Base-by-base conservation (phyloP, 2,329 filamentous ascomycete species). In the Sporothrix euskadiensis region DNA sequence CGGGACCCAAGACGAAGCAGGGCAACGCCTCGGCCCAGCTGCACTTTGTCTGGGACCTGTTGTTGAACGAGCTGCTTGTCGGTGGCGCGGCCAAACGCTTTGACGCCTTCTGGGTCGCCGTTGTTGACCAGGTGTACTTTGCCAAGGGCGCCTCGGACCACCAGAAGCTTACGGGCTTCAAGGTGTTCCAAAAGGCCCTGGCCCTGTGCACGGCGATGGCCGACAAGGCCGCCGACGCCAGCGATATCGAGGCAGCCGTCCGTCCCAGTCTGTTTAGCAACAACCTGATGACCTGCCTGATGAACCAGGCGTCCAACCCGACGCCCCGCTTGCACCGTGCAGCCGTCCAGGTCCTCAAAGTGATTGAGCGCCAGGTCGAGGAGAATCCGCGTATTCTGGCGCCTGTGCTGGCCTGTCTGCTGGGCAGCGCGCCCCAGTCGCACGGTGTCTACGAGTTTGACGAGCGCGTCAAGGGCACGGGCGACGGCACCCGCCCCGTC, bases 91-190 rank as follows among this genome's bases (percentile, higher is more conserved):
- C 57, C 7, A 59, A 72, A 47, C 71, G 73, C 26, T 73, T 76
- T n/a, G 74, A 75, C 39, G 44, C 69, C n/a, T 76, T 77, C 49
- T 77, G 76, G 76, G 59, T 72, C 12, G 66, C 76, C 61, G 90
- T 93, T 73, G 91, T 98, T 74, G 94, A 98, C 81, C 92, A 95
- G 79, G 91, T 92, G 9, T 86, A 98, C 3, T 98, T 98, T 80
- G 91, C 93, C 6, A 89, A 91, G 73, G 89, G 88, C 12, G 91
- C 94, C 8, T 97, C 94, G 1, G 90, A 94, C 59, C 93, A 94
- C 77, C 92, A 97, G 73, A 98, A 98, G 81, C 94, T 93, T 78
- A 94, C 94, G 81, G 96, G 96, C 0, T 95, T 98, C 82, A 89
- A 94, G 78, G 88, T 98, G 2, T 93, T 98, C 78, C 90, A 91